Conservation (phyloP, 306 rosid species). For the Rosa lucieae region DNA sequence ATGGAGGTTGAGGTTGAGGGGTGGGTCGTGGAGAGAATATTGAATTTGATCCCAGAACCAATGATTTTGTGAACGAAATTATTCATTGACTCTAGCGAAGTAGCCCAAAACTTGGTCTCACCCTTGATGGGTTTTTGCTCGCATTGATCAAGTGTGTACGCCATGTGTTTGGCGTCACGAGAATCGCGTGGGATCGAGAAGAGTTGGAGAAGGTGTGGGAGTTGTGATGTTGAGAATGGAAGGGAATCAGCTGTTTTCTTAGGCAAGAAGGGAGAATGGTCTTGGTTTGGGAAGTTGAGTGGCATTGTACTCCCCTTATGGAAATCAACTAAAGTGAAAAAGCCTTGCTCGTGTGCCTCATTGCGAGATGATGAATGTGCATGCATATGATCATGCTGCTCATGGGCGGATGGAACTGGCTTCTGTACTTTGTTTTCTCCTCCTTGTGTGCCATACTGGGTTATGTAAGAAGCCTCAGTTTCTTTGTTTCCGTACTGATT, state of each 20-base stretch:
- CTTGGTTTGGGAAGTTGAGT: slow-evolving; percentile 44
- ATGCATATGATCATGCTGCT: slow-evolving; percentile 16
- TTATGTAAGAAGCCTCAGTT: not conserved
- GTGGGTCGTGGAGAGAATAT: slow-evolving; percentile 39
- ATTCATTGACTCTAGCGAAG: slow-evolving; percentile 53
- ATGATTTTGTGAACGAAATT: slow-evolving; percentile 35
- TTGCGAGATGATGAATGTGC: slow-evolving; percentile 8
- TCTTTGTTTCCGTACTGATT: not conserved
- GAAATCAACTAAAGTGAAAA: slow-evolving; percentile 46
- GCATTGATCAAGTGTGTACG: slow-evolving; percentile 40
- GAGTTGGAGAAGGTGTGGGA: slow-evolving; percentile 54
- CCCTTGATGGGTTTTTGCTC: slow-evolving; percentile 37
- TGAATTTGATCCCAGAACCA: slow-evolving; percentile 19
- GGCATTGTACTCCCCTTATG: slow-evolving; percentile 47
- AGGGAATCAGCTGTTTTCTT: slow-evolving; percentile 46
- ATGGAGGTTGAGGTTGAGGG: slow-evolving; percentile 33
- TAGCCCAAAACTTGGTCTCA: slow-evolving; percentile 55
- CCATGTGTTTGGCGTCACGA: slow-evolving; percentile 38
- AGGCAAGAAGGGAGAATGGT: slow-evolving; percentile 37
- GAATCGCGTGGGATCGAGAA: slow-evolving; percentile 48
- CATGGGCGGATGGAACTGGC: not conserved
- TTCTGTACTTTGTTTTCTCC: not conserved
- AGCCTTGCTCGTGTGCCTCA: slow-evolving; percentile 52
- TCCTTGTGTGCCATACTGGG: not conserved
- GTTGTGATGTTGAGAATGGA: slow-evolving; percentile 52